phyloP scores from a whole-genome alignment of 2,329 filamentous ascomycete species.

The Diaporthe humulicola region DNA sequence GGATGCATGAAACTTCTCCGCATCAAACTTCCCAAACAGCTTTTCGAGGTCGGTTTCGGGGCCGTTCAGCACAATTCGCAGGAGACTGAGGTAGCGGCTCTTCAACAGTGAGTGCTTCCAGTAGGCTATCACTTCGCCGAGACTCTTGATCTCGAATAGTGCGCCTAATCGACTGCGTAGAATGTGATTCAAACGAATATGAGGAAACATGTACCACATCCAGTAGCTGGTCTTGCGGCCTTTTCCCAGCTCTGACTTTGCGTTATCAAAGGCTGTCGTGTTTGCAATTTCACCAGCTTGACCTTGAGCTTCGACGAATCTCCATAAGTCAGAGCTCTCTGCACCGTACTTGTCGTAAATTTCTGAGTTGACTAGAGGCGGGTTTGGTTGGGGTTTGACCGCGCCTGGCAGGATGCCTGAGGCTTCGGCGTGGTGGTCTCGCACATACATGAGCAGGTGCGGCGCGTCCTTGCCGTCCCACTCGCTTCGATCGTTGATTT shows the following conservation, averaged over 20 bases:
- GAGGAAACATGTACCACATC: slow-evolving; percentile 14
- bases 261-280: too few relatives aligned
- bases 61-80: not conserved
- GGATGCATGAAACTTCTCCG: not conserved
- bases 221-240: not conserved
- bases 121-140: slow-evolving; percentile 7
- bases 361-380: not conserved
- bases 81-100: not conserved
- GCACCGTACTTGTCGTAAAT: not conserved
- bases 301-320: not conserved
- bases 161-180: too few relatives aligned
- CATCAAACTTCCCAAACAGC: not conserved
- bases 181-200: too few relatives aligned
- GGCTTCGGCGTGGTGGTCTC: not conserved
- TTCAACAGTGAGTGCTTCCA: not conserved
- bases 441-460: not conserved
- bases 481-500: not conserved
- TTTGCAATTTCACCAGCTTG: not conserved
- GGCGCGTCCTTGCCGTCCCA: not conserved
- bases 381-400: not conserved
- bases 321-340: not conserved
- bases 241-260: not conserved
- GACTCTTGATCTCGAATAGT: not conserved
- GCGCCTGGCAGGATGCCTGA: not conserved
- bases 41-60: not conserved